These are phyloP conservation scores for Phytophthora pisi DNA, from an alignment of 352 stramenopile genomes.

Conservation along the genomic window DNA sequence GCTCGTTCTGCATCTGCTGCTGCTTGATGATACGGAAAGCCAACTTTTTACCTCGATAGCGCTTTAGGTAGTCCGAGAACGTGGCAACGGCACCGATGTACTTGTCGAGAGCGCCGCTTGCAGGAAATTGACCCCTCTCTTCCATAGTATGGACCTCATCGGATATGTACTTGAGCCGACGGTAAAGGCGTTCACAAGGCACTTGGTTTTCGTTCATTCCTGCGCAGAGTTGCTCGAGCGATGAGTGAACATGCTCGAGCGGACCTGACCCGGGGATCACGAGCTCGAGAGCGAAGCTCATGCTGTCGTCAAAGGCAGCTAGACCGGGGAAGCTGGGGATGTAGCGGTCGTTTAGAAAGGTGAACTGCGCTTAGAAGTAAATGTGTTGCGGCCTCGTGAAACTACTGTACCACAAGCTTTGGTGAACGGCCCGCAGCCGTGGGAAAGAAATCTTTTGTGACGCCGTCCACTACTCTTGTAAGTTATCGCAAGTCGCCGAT, in stretches of 20 bases:
- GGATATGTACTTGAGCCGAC: conserved; percentile 5
- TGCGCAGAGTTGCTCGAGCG: neutral
- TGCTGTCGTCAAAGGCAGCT: neutral
- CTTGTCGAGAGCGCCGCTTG: conserved; percentile 3
- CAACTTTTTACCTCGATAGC: conserved; percentile 18
- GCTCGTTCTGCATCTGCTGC: neutral
- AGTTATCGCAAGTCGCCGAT: no score
- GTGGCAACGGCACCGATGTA: conserved; percentile 10
- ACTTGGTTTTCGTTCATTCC: conserved; percentile 23
- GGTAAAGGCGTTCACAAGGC: conserved; percentile 1
- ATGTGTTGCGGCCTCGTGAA: no score
- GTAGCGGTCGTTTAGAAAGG: no score
- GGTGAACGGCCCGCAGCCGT: no score
- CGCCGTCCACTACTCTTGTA: no score
- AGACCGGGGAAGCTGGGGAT: no score
- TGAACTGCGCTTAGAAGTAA: no score
- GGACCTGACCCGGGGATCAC: neutral
- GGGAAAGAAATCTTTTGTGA: no score
- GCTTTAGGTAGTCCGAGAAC: conserved; percentile 7
- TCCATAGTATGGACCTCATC: conserved; percentile 13
- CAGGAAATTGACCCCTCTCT: conserved; percentile 1
- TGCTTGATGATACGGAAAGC: conserved; percentile 8
- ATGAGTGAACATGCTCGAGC: neutral
- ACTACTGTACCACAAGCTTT: no score
- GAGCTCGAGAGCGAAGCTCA: neutral